Evolutionary conservation across 306 rosid species (phyloP).

Genomic region (Cucurbita maxima): DNA sequence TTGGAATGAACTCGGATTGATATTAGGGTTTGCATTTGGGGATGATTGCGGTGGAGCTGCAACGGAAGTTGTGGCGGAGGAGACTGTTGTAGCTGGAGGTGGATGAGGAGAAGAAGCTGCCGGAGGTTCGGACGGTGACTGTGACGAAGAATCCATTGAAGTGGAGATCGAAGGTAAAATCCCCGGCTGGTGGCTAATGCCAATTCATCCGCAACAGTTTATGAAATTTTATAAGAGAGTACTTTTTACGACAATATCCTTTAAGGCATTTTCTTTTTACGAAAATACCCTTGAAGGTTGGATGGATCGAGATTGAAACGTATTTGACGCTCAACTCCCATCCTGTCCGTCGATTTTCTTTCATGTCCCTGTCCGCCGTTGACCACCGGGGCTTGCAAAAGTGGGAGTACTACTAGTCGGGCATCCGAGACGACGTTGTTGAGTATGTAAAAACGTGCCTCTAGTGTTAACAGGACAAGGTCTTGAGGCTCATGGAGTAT

Average conservation of each 20-base stretch:
- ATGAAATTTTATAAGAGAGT: neutral
- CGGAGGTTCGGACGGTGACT: neutral
- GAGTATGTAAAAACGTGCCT: no score
- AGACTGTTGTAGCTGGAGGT: neutral
- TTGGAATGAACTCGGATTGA: constrained; percentile 1
- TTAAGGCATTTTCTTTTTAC: neutral
- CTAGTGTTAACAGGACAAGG: no score
- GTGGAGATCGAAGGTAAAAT: neutral
- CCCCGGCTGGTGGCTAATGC: neutral
- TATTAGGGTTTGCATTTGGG: constrained; percentile 15
- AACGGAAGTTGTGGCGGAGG: constrained; percentile 13
- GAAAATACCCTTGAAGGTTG: neutral
- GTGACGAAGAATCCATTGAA: constrained; percentile 6
- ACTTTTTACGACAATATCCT: neutral
- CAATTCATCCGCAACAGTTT: neutral
- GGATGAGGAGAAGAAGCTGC: neutral
- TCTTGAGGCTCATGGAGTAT: no score
- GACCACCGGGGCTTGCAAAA: no score
- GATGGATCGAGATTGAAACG: neutral
- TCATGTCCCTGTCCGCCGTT: neutral
- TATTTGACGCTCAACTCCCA: neutral
- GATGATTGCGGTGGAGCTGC: constrained; percentile 6
- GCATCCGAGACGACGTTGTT: no score
- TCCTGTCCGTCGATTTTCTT: neutral
- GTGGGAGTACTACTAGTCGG: no score